Evolutionary conservation across 2,329 filamentous ascomycete species (phyloP).

Genomic region (Xylaria sp.): DNA sequence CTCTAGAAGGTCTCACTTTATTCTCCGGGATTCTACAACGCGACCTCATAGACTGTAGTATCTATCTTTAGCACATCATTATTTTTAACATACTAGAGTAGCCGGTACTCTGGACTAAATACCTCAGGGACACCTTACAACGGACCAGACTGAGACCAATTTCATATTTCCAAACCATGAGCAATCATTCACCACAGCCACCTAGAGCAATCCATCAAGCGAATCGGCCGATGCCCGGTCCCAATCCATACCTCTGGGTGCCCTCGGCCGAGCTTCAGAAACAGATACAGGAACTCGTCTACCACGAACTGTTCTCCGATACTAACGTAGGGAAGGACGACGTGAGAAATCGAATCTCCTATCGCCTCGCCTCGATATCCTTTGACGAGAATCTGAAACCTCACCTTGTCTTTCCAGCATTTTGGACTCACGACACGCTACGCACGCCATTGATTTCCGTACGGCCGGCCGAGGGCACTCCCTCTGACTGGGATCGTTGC

Average conservation of each 20-base stretch:
- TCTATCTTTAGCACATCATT: not conserved
- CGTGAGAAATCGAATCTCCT: not conserved
- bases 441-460: not conserved
- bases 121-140: not conserved
- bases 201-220: not conserved
- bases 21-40: not conserved
- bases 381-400: conserved; percentile 5
- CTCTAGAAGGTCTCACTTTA: not conserved
- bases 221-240: not conserved
- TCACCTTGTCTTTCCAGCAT: conserved; percentile 15
- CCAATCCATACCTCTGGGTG: not conserved
- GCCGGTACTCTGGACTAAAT: not conserved
- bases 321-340: not conserved
- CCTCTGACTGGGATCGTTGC: not conserved
- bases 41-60: not conserved
- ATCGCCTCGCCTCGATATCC: not conserved
- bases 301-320: not conserved
- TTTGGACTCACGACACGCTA: not conserved
- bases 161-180: not conserved
- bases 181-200: not conserved
- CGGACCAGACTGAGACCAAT: not conserved
- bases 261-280: not conserved
- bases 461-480: not conserved
- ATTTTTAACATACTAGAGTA: not conserved
- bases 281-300: not conserved